Evolutionary conservation across 176 grass and related monocot genomes (phyloP).

Genomic region (Oropetium thomaeum): DNA sequence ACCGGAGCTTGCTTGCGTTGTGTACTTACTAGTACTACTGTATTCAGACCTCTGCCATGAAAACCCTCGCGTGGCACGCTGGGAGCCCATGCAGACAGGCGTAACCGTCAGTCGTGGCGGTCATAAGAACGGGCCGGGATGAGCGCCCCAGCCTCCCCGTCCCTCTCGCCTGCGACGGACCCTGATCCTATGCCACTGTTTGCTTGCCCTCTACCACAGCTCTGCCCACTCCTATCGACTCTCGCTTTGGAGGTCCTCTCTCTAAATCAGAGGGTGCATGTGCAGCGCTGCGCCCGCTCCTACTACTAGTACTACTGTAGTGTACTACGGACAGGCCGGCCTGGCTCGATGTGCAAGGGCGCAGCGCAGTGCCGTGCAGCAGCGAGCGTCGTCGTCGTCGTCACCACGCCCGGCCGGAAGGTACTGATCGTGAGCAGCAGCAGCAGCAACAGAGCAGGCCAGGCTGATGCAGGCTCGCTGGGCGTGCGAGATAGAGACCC

Average conservation of each 20-base stretch:
- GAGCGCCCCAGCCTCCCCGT: conserved; percentile 23
- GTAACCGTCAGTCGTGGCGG: neutral
- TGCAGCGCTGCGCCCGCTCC: neutral
- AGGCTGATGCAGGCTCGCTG: neutral
- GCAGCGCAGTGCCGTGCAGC: neutral
- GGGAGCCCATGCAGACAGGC: neutral
- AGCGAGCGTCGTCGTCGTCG: neutral
- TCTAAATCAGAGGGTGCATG: neutral
- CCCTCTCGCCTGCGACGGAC: conserved; percentile 10
- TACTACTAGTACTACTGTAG: neutral
- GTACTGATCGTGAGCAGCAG: conserved; percentile 23
- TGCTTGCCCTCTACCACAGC: neutral
- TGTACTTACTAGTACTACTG: too few species aligned
- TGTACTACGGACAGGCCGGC: neutral
- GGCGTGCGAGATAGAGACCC: conserved; percentile 8
- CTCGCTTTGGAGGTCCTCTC: neutral
- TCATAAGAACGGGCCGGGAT: neutral
- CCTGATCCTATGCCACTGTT: conserved; percentile 28
- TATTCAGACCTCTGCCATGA: neutral
- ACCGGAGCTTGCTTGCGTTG: too few species aligned
- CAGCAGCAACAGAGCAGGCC: too few species aligned
- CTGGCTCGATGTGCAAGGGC: conserved; percentile 18
- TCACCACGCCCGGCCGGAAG: conserved; percentile 24
- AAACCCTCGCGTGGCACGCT: conserved; percentile 3
- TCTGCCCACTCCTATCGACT: neutral